A percentile compares a stretch with the other conserved stretches of the same genome.
These are phyloP conservation scores for Plasmodium chabaudi DNA, from an alignment of 169 alveolate species.

Conservation along the genomic window DNA sequence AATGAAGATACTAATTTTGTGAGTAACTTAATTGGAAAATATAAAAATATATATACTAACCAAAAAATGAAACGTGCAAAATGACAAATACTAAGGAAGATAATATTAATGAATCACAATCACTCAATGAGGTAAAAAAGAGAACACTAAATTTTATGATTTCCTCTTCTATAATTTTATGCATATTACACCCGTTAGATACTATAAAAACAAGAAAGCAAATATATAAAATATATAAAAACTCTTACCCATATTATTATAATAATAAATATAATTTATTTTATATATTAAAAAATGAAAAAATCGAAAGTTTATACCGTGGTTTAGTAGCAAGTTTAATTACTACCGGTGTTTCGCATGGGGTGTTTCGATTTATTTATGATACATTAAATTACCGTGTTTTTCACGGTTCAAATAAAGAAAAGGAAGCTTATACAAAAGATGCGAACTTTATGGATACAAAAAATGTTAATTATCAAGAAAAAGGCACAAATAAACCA, in stretches of 20 bases:
- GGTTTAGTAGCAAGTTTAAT: constrained; percentile 68
- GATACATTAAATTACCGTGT: constrained; percentile 38
- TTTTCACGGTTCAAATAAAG: constrained; percentile 15
- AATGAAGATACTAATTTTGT: constrained; percentile 20
- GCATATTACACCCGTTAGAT: constrained; percentile 66
- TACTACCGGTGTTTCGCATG: constrained; percentile 70
- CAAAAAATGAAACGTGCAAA: neutral
- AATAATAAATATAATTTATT: constrained; percentile 67
- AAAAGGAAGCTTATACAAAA: neutral
- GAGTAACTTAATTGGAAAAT: constrained; percentile 9
- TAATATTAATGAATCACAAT: constrained; percentile 25
- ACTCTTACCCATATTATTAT: constrained; percentile 74
- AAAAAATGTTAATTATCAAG: neutral
- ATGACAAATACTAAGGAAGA: neutral
- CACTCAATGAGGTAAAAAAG: constrained; percentile 6
- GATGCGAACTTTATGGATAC: neutral
- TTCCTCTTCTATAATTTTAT: constrained; percentile 57
- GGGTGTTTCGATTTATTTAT: constrained; percentile 49
- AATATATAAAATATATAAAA: constrained; percentile 68
- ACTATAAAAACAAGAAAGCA: constrained; percentile 71
- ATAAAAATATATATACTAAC: constrained; percentile 2
- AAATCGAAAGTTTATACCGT: constrained; percentile 72
- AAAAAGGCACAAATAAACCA: neutral
- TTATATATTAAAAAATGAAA: constrained; percentile 61
- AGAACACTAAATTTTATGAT: constrained; percentile 74